Evolutionary conservation across 2,329 filamentous ascomycete species (phyloP).

Genomic region (Penicillium corylophilum): DNA sequence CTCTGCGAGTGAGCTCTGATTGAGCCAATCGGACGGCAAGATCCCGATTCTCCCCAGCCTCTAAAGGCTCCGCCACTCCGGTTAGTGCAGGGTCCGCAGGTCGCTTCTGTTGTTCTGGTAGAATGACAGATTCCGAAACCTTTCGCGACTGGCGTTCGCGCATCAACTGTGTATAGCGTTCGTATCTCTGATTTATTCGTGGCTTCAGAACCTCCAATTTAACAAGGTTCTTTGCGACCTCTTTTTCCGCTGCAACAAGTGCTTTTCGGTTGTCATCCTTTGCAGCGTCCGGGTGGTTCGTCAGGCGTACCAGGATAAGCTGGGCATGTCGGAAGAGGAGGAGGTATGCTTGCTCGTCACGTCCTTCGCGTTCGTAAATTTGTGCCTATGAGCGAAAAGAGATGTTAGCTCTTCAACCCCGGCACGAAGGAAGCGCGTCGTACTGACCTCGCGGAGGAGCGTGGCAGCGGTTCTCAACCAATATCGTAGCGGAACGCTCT

Average conservation of each 20-base stretch:
- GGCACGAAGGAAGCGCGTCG: neutral
- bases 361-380: constrained; percentile 81
- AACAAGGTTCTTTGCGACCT: constrained; percentile 63
- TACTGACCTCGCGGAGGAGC: constrained; percentile 72
- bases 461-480: constrained; percentile 81
- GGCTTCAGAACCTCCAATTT: constrained; percentile 79
- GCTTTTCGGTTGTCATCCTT: constrained; percentile 59
- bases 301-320: constrained; percentile 74
- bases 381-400: constrained; percentile 58
- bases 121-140: constrained; percentile 20
- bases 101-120: constrained; percentile 17
- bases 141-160: constrained; percentile 46
- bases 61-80: constrained; percentile 60
- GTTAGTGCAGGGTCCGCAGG: constrained; percentile 59
- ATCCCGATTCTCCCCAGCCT: constrained; percentile 69
- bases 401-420: neutral
- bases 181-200: constrained; percentile 68
- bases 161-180: constrained; percentile 62
- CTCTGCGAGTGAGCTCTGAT: constrained; percentile 67
- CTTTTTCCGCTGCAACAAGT: constrained; percentile 58
- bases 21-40: constrained; percentile 75
- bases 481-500: constrained; percentile 70
- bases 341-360: constrained; percentile 84
- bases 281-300: constrained; percentile 68
- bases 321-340: constrained; percentile 86